Evolutionary conservation across 495 filamentous ascomycete species (phyloP).

Genomic region (Melanomma pulvis-pyrius): DNA sequence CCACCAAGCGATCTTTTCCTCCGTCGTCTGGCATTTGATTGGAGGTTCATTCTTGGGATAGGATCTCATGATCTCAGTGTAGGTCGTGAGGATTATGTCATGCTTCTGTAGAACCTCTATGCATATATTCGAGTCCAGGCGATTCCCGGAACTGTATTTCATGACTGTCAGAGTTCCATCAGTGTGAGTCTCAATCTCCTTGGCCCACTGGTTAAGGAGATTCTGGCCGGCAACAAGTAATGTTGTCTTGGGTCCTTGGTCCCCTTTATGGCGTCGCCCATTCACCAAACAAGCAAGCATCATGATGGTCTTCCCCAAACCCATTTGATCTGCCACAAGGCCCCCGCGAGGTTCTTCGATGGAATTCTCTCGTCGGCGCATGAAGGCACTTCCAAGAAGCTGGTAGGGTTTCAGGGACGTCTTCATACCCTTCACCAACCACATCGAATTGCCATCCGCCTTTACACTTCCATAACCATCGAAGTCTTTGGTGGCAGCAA

Average conservation of each 20-base stretch:
- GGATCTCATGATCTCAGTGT: conserved; percentile 55
- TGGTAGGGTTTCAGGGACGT: conserved; percentile 57
- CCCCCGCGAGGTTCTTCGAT: conserved; percentile 53
- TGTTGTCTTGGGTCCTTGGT: conserved; percentile 46
- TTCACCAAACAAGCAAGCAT: conserved; percentile 53
- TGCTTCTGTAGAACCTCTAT: conserved; percentile 12
- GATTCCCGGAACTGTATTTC: conserved; percentile 20
- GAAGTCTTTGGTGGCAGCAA: conserved; percentile 50
- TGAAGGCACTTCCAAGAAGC: conserved; percentile 58
- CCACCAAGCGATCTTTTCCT: conserved; percentile 48
- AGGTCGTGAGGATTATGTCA: conserved; percentile 53
- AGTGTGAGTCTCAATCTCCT: conserved; percentile 50
- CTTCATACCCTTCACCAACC: conserved; percentile 54
- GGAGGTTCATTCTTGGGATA: conserved; percentile 51
- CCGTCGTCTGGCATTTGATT: conserved; percentile 30
- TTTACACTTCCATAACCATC: conserved; percentile 40
- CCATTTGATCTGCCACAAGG: conserved; percentile 64
- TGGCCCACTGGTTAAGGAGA: conserved; percentile 50
- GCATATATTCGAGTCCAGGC: conserved; percentile 18
- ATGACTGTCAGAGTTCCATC: conserved; percentile 25
- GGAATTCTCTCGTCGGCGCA: conserved; percentile 58
- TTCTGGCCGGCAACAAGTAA: conserved; percentile 55
- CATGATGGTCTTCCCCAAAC: conserved; percentile 61
- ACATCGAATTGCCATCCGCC: conserved; percentile 49
- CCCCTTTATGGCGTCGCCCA: conserved; percentile 28